A percentile compares a stretch with the other conserved stretches of the same genome.
phyloP scores from a whole-genome alignment of 352 stramenopile genomes.

The Phytophthora capsici region DNA sequence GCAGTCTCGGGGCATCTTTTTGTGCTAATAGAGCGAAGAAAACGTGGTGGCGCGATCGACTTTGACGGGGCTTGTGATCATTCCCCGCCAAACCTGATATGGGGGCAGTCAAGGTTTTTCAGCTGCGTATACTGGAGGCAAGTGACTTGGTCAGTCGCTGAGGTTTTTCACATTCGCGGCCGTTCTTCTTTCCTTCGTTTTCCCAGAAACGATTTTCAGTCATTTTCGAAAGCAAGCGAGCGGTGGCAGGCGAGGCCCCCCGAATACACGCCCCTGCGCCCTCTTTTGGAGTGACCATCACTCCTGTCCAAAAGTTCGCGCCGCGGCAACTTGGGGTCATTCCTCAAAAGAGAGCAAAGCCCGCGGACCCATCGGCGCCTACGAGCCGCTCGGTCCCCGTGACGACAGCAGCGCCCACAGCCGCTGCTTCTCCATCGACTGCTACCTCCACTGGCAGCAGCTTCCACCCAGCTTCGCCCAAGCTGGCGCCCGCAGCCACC shows the following conservation, averaged over 20 bases:
- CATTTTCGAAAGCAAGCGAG: conserved; percentile 65
- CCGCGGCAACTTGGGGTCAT: conserved; percentile 46
- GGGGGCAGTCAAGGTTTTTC: conserved; percentile 39
- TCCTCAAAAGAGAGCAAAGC: conserved; percentile 61
- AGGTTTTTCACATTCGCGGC: conserved; percentile 35
- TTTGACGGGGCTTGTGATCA: conserved; percentile 17
- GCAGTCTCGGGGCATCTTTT: conserved; percentile 38
- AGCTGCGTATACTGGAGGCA: conserved; percentile 11
- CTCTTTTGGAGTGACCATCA: conserved; percentile 54
- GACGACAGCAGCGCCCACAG: conserved; percentile 2
- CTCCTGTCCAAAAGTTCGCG: conserved; percentile 39
- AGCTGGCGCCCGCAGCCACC: conserved; percentile 37
- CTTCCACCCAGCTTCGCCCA: conserved; percentile 14
- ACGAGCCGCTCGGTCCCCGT: conserved; percentile 1
- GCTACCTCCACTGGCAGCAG: background rate
- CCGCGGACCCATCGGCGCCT: conserved; percentile 18
- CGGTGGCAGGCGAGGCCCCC: conserved; percentile 45
- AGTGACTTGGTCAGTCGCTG: conserved; percentile 20
- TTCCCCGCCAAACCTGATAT: conserved; percentile 32
- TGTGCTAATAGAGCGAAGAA: conserved; percentile 24
- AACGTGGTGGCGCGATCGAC: conserved; percentile 18
- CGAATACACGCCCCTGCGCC: conserved; percentile 45
- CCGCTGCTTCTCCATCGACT: conserved; percentile 1
- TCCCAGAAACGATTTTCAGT: conserved; percentile 48
- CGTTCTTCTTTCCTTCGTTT: conserved; percentile 46